phyloP scores from a whole-genome alignment of 2,329 filamentous ascomycete genomes.

The Leptographium lundbergii region DNA sequence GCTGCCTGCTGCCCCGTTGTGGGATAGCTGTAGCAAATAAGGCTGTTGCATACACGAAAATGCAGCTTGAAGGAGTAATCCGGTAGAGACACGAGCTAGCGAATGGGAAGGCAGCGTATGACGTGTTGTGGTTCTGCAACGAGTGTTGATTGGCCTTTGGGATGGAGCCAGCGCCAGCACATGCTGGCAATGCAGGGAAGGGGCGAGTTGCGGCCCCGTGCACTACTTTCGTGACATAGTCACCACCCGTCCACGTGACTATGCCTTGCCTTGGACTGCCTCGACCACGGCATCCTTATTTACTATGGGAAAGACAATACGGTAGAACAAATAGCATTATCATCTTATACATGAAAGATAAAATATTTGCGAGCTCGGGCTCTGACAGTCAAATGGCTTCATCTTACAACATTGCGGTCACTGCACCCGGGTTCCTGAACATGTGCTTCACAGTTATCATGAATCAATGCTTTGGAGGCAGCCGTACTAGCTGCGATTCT shows the following conservation, averaged over 20 bases:
- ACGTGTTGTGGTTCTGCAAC: not conserved
- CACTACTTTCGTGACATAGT: too few relatives aligned
- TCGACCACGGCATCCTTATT: too few relatives aligned
- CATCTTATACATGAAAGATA: too few relatives aligned
- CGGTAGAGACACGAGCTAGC: not conserved
- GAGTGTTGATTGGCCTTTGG: not conserved
- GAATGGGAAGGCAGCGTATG: not conserved
- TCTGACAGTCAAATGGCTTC: too few relatives aligned
- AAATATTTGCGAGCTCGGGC: too few relatives aligned
- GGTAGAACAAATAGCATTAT: too few relatives aligned
- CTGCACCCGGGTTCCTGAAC: too few relatives aligned
- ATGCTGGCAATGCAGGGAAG: not conserved
- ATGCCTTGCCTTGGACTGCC: too few relatives aligned
- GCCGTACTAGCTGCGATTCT: constrained; percentile 11
- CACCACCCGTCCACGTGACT: too few relatives aligned
- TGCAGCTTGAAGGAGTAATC: not conserved
- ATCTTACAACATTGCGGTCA: too few relatives aligned
- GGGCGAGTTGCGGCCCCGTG: not conserved
- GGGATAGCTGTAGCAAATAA: not conserved
- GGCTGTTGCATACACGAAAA: not conserved
- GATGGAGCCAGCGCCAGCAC: not conserved
- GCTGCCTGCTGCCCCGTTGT: not conserved
- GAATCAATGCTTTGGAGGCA: constrained; percentile 11
- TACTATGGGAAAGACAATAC: too few relatives aligned
- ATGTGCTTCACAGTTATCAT: constrained; percentile 3